These are phyloP conservation scores for Tuber umbilicatum DNA, from an alignment of 495 filamentous ascomycete genomes.

Conservation along the genomic window DNA sequence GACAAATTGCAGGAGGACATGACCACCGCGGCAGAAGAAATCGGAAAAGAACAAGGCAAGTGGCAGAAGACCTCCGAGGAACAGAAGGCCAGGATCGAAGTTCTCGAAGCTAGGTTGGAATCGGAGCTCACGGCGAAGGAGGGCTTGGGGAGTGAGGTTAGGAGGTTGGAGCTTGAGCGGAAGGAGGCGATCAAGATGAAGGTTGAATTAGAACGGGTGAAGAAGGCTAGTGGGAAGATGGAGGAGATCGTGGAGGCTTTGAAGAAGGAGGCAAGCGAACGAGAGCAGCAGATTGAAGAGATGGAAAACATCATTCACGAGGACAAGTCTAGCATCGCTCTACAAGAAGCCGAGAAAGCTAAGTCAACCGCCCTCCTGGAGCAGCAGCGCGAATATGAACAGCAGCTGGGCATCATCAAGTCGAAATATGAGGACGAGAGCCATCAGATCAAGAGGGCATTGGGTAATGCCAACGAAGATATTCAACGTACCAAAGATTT, in stretches of 20 bases:
- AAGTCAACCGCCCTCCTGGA: constrained; percentile 62
- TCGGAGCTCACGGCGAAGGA: constrained; percentile 71
- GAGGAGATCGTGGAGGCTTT: constrained; percentile 32
- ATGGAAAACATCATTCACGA: constrained; percentile 66
- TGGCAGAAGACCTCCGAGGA: constrained; percentile 68
- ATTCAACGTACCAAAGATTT: constrained; percentile 61
- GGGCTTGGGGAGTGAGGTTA: constrained; percentile 71
- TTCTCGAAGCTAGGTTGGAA: constrained; percentile 68
- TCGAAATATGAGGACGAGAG: constrained; percentile 49
- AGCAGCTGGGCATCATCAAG: constrained; percentile 55
- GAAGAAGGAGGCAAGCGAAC: constrained; percentile 26
- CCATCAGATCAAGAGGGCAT: constrained; percentile 64
- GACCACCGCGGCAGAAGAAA: constrained; percentile 64
- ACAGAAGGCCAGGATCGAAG: constrained; percentile 65
- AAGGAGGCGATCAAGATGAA: constrained; percentile 63
- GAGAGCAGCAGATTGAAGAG: constrained; percentile 57
- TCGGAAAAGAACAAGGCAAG: constrained; percentile 69
- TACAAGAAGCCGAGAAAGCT: constrained; percentile 63
- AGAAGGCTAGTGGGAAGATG: constrained; percentile 25
- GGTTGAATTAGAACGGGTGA: constrained; percentile 72
- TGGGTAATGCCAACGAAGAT: constrained; percentile 66
- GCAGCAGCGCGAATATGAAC: constrained; percentile 62
- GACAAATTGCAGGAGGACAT: constrained; percentile 78
- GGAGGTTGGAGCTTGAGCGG: constrained; percentile 56
- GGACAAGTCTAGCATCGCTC: constrained; percentile 64